Evolutionary conservation across 495 filamentous ascomycete genomes (phyloP), one percentile per base, ranked within the genome.

Genomic region (Alectoria sarmentosa): DNA sequence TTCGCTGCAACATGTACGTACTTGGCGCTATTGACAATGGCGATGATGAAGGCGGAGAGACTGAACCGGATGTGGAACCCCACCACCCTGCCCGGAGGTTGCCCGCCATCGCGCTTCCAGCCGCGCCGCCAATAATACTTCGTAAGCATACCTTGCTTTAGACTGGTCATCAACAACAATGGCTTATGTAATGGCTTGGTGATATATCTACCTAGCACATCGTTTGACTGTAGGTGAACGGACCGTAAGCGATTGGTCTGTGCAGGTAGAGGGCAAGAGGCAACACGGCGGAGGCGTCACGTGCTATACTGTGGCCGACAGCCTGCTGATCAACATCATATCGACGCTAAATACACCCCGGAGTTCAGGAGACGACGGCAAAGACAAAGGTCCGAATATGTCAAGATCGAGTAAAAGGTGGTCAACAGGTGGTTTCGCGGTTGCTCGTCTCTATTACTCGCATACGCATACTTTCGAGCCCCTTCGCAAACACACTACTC

Each of bases 391-490:
- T 54, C 3, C 54, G 39, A 63, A n/a, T 17, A 64, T 64, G 62
- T 64, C 62, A 58, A 64, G 52, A 57, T 64, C 62, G 38, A 64
- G 62, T 42, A 64, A 39, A 23, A 64, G 21, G 39, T 32, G n/a
- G 8, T 26, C 26, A 34, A 32, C 39, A 57, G 38, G 14, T 17
- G 52, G 11, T 42, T 32, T 13, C 30, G 19, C 21, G 14, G 19
- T 23, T 8, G 30, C 38, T 19, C n/a, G 14, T 34, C 55, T 9
- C 34, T 19, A 0, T n/a, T 30, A 2, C 30, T 46, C 11, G 36
- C 34, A 30, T n/a, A 9, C 17, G 30, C 10, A 46, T 32, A 48
- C 5, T 4, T 26, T 17, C n/a, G 23, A 39, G 42, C n/a, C 46
- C 4, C 23, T 23, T 39, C 13, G 7, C 14, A 9, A 34, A 21